These are phyloP conservation scores for Arachnomyces sp. DNA, from an alignment of 2,329 filamentous ascomycete species.

Conservation along the genomic window DNA sequence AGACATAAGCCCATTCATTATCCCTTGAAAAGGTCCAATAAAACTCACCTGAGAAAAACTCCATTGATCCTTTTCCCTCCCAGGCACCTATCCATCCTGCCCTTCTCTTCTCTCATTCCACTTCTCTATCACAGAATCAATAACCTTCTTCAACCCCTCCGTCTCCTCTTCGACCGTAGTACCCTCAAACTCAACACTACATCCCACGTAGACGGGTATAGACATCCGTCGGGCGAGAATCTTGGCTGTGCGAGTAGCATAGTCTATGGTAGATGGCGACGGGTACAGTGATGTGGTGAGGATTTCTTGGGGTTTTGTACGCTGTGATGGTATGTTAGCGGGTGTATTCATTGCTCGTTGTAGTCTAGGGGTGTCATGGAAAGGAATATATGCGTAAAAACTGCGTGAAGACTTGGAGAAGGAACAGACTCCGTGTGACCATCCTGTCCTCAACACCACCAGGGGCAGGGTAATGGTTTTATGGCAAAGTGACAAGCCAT, in stretches of 20 bases:
- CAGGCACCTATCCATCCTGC: neutral
- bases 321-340: conserved; percentile 23
- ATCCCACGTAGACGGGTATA: conserved; percentile 81
- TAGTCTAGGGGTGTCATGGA: too few species aligned
- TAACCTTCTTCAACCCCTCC: conserved; percentile 70
- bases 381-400: too few species aligned
- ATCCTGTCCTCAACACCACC: too few species aligned
- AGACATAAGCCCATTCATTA: too few species aligned
- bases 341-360: too few species aligned
- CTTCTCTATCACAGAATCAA: conserved; percentile 57
- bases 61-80: conserved; percentile 7
- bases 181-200: conserved; percentile 73
- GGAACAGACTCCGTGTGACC: too few species aligned
- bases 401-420: too few species aligned
- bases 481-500: too few species aligned
- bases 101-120: conserved; percentile 19
- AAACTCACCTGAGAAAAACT: conserved; percentile 4
- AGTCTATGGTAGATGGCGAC: conserved; percentile 69
- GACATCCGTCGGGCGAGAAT: conserved; percentile 65
- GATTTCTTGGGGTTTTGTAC: conserved; percentile 43
- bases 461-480: too few species aligned
- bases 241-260: conserved; percentile 75
- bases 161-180: conserved; percentile 89
- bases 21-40: too few species aligned
- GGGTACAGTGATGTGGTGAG: conserved; percentile 71